Percentiles rank a stretch among this genome's conserved stretches.
These are phyloP conservation scores for Populus hybrid DNA, from an alignment of 441 rosid species.

Conservation along the genomic window DNA sequence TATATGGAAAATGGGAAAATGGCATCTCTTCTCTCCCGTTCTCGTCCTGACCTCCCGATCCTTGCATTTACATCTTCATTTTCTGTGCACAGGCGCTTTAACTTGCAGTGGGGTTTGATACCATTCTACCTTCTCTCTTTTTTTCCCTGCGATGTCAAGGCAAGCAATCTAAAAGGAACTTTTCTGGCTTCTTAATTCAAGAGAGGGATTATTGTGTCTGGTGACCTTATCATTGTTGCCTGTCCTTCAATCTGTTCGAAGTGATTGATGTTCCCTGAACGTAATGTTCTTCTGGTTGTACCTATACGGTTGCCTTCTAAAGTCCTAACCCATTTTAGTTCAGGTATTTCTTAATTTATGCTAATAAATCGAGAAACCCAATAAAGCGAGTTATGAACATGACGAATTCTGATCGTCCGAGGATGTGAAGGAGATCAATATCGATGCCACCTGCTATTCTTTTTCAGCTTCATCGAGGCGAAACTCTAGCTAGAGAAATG, in stretches of 20 bases:
- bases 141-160: conserved; percentile 68
- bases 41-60: conserved; percentile 91
- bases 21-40: conserved; percentile 86
- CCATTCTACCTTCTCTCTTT: conserved; percentile 79
- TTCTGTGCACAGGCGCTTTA: conserved; percentile 76
- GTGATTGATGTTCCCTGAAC: conserved; percentile 35
- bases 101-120: conserved; percentile 92
- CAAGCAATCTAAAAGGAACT: conserved; percentile 79
- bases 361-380: background rate
- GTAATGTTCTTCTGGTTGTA: conserved; percentile 57
- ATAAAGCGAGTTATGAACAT: background rate
- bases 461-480: background rate
- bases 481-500: background rate
- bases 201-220: conserved; percentile 91
- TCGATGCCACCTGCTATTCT: background rate
- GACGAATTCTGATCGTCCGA: background rate
- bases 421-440: background rate
- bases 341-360: background rate
- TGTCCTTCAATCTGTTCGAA: conserved; percentile 84
- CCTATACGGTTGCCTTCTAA: background rate
- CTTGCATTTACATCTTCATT: conserved; percentile 80
- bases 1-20: conserved; percentile 77
- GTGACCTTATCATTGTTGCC: conserved; percentile 91
- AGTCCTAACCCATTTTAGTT: background rate
- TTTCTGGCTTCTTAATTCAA: conserved; percentile 76